Base-by-base conservation (phyloP, 2,329 filamentous ascomycete species). In the Exophiala dermatitidis region DNA sequence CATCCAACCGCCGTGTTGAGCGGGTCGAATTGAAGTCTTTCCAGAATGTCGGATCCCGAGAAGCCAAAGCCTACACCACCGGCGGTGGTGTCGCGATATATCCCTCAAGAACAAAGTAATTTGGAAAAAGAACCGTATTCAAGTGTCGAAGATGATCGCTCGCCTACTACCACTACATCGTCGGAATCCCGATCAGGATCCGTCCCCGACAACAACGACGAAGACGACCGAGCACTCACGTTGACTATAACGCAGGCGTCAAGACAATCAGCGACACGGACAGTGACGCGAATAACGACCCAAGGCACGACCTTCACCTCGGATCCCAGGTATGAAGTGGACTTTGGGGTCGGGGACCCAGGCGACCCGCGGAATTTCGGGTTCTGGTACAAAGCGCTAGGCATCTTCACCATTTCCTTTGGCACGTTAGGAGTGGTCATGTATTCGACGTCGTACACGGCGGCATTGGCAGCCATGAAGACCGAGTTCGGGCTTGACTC, bases 381-480 rank as follows among this genome's bases (percentile, higher is more conserved):
- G 0, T 63, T 83, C 32, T 76, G 71, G 60, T 80, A 78, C 64
- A 84, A 82, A 60, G 67, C 73, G 48, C 65, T 80, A 60, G 72
- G 79, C 7, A 73, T 84, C 49, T 68, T 71, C 38, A 73, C 77
- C 49, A 75, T 83, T 64, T 79, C 77, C 41, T 81, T 77, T 63
- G 77, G 78, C 40, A 83, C 80, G 0, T 72, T 79, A 57, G 64
- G 76, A 29, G 74, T 80, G 64, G 83, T 89, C 10, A 66, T 89
- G 43, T 88, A 90, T 65, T 88, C 84, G 44, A 93, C 88, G 0
- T 84, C 81, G 48, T 94, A 93, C 66, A 89, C 88, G 0, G 80
- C 83, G 0, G 84, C 83, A 2, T 80, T 86, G 33, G 77, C 80
- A 0, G 83, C 85, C 0, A 80, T 94, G 68, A 80, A 82, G 63